These are phyloP conservation scores for Cutaneotrichosporon daszewskae DNA, from an alignment of 1,284 basidiomycete species.

Conservation along the genomic window DNA sequence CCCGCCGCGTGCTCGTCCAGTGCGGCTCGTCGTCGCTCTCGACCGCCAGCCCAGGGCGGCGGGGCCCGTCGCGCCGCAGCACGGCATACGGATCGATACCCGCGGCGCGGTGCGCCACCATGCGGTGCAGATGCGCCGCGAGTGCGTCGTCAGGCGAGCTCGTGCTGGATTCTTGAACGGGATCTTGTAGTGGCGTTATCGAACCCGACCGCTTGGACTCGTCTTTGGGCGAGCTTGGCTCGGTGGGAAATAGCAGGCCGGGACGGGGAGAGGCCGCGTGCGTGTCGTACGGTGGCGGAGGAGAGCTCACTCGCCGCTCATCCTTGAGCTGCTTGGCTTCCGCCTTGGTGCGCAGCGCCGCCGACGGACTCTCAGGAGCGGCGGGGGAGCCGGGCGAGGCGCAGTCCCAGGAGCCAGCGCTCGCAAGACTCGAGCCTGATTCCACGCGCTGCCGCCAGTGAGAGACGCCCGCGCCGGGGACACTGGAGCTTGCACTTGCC, in stretches of 20 bases:
- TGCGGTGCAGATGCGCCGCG: slow-evolving; percentile 17
- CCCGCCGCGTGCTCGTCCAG: slow-evolving; percentile 12
- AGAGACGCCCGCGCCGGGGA: slow-evolving; percentile 5
- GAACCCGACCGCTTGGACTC: not conserved
- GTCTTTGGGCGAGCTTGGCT: not conserved
- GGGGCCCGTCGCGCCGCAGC: slow-evolving; percentile 12
- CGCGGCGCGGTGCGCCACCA: slow-evolving; percentile 10
- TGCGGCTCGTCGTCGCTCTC: slow-evolving; percentile 2
- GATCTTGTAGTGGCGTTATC: slow-evolving; percentile 1
- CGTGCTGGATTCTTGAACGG: not conserved
- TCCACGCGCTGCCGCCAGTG: slow-evolving; percentile 8
- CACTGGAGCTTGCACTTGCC: slow-evolving; percentile 2
- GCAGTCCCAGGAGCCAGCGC: not conserved
- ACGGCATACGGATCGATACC: slow-evolving; percentile 25
- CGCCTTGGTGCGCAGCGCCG: not conserved
- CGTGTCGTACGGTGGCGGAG: slow-evolving; percentile 8
- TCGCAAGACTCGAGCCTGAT: not conserved
- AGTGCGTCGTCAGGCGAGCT: not conserved
- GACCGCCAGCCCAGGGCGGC: not conserved
- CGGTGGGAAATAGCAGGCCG: slow-evolving; percentile 7
- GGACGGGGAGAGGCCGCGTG: not conserved
- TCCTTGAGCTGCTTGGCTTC: slow-evolving; percentile 1
- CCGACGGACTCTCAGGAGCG: slow-evolving; percentile 1
- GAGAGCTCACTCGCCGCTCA: not conserved
- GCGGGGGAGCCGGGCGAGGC: not conserved